Conservation (phyloP, 768 basidiomycete genomes). For the Auricularia sp. region DNA sequence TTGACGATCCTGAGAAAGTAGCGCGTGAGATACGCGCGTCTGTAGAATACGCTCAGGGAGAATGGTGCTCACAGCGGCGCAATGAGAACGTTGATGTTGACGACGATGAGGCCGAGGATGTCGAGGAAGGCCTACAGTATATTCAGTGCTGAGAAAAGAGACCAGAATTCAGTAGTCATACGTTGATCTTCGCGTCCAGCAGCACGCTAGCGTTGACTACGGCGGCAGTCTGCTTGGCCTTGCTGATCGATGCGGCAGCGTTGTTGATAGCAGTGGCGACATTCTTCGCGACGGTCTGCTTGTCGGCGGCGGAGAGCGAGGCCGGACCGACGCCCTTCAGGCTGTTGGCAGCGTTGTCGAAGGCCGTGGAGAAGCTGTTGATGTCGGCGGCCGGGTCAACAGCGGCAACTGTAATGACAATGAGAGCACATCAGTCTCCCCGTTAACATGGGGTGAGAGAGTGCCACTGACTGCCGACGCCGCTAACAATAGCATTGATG, state of each 20-base stretch:
- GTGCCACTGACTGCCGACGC: not conserved
- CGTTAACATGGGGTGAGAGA: too few species aligned
- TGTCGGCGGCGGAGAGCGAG: not conserved
- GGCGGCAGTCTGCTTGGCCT: not conserved
- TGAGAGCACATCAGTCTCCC: not conserved
- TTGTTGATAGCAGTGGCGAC: not conserved
- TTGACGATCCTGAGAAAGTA: not conserved
- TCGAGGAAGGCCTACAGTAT: not conserved
- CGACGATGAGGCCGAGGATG: not conserved
- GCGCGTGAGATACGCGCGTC: too few species aligned
- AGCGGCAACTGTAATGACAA: not conserved
- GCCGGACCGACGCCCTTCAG: not conserved
- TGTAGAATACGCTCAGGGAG: not conserved
- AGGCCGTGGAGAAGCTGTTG: not conserved
- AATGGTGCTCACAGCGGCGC: not conserved
- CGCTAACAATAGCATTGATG: not conserved
- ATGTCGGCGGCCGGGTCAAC: not conserved
- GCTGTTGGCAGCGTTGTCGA: not conserved
- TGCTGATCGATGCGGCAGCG: not conserved
- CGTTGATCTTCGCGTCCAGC: not conserved
- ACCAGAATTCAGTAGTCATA: too few species aligned
- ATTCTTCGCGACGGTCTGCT: not conserved
- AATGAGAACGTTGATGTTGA: not conserved
- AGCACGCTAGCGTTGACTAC: not conserved
- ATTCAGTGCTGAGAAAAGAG: too few species aligned